Evolutionary conservation across 2,329 filamentous ascomycete species (phyloP), one percentile per base, ranked within the genome.

Genomic region (Neofusicoccum sp.): DNA sequence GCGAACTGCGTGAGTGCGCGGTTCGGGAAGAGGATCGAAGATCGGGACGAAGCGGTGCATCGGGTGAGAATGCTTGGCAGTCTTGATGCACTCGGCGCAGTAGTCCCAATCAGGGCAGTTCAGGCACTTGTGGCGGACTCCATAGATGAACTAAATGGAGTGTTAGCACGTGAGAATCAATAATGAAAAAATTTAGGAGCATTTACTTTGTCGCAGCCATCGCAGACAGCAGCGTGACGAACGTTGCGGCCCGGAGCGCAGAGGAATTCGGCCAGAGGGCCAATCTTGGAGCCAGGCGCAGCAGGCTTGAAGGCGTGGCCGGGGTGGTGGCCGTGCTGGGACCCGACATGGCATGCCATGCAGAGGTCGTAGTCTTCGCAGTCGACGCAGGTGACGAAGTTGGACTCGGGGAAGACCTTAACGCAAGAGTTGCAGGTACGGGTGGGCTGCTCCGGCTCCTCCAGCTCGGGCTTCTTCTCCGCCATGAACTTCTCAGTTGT

Each of bases 101-200:
- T 90, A 98, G 71, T 99, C 95, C 89, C 91, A 99, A 75, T 99
- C 95, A 44, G 96, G 95, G 80, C 95, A 99, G 73, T 91, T 88
- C 65, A 98, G 82, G 75, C 95, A 99, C 83, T 99, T 99, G 84
- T 98, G 89, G 67, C 95, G 93, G 61, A 96, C 83, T 68, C 95
- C 96, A 67, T 84, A 82, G 69, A 99, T 95, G 74, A 86, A 87
- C 82, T 87, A 24, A 6, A 43, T n/a, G n/a, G 20, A 6, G 14
- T 24, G 16, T 43, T 64, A 62, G 41, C 54, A 58, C 16, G 11
- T 9, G 40, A 30, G 30, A 26, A 24, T 49, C 16, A 20, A 20
- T 44, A 16, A 51, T 12, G 20, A 9, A 43, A 26, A 30, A 28
- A 68, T 69, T 63, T 74, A 86, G n/a, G 6, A 43, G 11, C 7